Base-by-base conservation (phyloP, 2,329 filamentous ascomycete genomes). In the Aspergillus unguis region DNA sequence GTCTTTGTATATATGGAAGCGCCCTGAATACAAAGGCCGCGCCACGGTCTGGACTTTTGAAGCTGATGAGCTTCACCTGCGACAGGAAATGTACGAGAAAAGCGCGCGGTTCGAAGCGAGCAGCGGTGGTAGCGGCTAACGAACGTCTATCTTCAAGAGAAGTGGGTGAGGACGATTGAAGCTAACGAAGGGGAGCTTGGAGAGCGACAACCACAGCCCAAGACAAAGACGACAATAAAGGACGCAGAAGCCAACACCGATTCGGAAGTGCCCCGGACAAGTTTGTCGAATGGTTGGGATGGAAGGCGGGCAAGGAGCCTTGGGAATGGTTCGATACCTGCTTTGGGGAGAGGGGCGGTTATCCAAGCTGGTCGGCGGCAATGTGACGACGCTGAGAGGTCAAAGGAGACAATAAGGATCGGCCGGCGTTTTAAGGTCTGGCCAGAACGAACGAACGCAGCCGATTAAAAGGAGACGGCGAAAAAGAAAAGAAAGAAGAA, bases 401-500 rank as follows among this genome's bases (percentile, higher is more conserved):
- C 57, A 62, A 55, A 51, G 58, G 57, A 61, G 54, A 25, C 10
- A 33, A 33, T 59, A 44, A 57, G 56, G 57, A 59, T 55, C 48
- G 53, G 58, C 17, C 17, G 17, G 57, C 53, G 54, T 27, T 53
- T 38, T 38, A 51, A 52, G 50, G 49, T 43, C 53, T 55, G 49
- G 52, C 44, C 48, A 51, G 54, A 59, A 62, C 52, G 58, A 56
- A 60, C 53, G 60, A 55, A 62, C 57, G 59, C 56, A 58, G 56
- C 53, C 59, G 53, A 17, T 17, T 17, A 17, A 59, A 62, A 59
- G 50, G 43, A 52, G 37, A 53, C 48, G 55, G 47, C 37, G 42
- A 26, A 52, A 50, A 43, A 50, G 55, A 53, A 55, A 48, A 55
- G 50, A 48, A 55, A 56, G 53, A 73, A 78, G 35, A 48, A 48